phyloP scores from a whole-genome alignment of 2,329 filamentous ascomycete genomes.

The Alternaria gansuensis region DNA sequence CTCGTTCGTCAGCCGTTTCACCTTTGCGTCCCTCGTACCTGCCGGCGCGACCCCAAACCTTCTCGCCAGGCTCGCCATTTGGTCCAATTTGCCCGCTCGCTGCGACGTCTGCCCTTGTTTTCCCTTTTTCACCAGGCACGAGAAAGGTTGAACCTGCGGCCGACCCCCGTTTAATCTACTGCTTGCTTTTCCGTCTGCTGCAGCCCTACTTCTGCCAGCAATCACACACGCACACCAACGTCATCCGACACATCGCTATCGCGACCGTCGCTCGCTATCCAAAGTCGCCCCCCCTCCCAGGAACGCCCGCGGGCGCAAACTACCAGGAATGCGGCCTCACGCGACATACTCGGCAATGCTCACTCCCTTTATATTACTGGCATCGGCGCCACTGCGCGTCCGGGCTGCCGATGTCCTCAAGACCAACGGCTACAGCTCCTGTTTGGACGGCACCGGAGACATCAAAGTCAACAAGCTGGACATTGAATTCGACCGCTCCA shows the following conservation, averaged over 20 bases:
- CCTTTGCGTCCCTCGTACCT: slow-evolving; percentile 30
- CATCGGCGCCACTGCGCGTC: slow-evolving; percentile 57
- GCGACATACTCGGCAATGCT: slow-evolving; percentile 51
- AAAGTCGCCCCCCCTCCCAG: slow-evolving; percentile 16
- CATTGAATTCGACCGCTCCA: slow-evolving; percentile 79
- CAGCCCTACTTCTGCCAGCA: slow-evolving; percentile 20
- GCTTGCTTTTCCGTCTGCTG: not conserved
- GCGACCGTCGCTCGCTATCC: slow-evolving; percentile 23
- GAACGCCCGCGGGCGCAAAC: slow-evolving; percentile 45
- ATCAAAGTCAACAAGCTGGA: slow-evolving; percentile 78
- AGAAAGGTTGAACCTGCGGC: slow-evolving; percentile 51
- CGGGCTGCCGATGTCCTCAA: slow-evolving; percentile 76
- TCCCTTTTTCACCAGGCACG: slow-evolving; percentile 35
- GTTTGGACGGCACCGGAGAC: slow-evolving; percentile 63
- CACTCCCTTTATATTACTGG: slow-evolving; percentile 50
- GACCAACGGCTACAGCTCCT: slow-evolving; percentile 82
- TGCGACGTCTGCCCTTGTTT: slow-evolving; percentile 22
- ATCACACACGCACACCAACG: not conserved
- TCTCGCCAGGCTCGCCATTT: not conserved
- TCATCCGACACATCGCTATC: slow-evolving; percentile 1
- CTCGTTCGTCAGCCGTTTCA: slow-evolving; percentile 50
- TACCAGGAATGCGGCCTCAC: slow-evolving; percentile 45
- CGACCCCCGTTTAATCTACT: slow-evolving; percentile 41
- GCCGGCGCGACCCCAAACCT: not conserved
- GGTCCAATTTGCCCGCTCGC: slow-evolving; percentile 7